Evolutionary conservation across 2,329 filamentous ascomycete species (phyloP), one percentile per base, ranked within the genome.

Genomic region (Huntiella savannae): DNA sequence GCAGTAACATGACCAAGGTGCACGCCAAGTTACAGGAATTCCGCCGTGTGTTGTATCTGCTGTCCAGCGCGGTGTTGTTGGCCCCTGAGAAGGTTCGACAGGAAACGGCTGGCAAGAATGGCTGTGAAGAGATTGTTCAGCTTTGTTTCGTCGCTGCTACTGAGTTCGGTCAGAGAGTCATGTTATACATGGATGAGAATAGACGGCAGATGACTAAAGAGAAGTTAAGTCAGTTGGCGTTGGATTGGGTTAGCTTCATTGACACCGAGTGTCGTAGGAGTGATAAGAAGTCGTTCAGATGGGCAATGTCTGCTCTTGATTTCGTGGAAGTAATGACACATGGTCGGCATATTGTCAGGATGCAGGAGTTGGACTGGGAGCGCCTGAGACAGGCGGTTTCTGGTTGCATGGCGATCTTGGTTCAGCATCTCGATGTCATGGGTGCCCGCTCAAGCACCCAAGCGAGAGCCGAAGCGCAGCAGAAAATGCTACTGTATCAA

Each of bases 341-440:
- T 45, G 91, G 91, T 8, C 79, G 87, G 49, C 87, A 94, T 55
- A 92, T 98, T 41, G 64, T 98, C n/a, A 83, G 80, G 1, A 77
- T 98, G 50, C 84, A 80, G 36, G 85, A 94, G 49, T 75, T 81
- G 36, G 88, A 98, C 57, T 98, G 94, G 59, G 73, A 78, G 4
- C 77, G 72, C 52, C 67, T 98, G 51, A 75, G 88, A 39, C 70
- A 76, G 49, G 96, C 95, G 61, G 91, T 98, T 4, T 86, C 86
- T 6, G 88, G 88, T 0, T 98, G 91, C 61, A 98, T 98, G 91
- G 87, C 85, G 15, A 71, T 98, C 17, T 69, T 98, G 42, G 96
- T 98, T 54, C 95, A 87, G 7, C 91, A 98, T 62, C 98, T 98
- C 56, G 91, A 98, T 60, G 96, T 98, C 62, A 94, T 98, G 82